Evolutionary conservation across 345 rosid genomes (phyloP), one percentile per base, ranked within the genome.

Genomic region (Populus deltoides): DNA sequence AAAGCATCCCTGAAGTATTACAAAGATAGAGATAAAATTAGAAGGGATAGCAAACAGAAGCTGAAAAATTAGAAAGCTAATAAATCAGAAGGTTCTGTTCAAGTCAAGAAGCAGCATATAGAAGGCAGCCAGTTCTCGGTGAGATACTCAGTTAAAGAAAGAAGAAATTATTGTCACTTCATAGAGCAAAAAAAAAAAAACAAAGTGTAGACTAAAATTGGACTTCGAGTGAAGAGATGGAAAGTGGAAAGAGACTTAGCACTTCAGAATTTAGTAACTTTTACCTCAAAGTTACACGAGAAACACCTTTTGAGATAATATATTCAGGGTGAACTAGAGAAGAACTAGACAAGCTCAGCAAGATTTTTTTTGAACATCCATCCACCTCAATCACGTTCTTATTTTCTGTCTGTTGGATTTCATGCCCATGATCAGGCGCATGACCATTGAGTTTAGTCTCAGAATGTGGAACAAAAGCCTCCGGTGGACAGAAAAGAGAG

Each of bases 401-500:
- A 73, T 73, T 73, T 65, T 79, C 86, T 75, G 71, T 85, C 70
- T 76, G 82, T 75, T 87, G 85, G 80, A 75, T 83, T 80, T 87
- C 87, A 84, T 68, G 72, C 33, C 59, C 79, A 86, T 84, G 86
- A 81, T 82, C 86, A 72, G 85, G 36, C 66, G 81, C 77, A 83
- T 69, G 73, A 61, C 94, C 92, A 83, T 91, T 91, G 80, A 82
- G 85, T 81, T 87, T 86, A 83, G 82, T 87, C 78, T 87, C 85
- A 71, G 88, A 87, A 72, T 77, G 79, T 73, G 85, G 75, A 74
- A 87, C 38, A 72, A 90, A 91, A 61, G 87, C 91, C 83, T 89
- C 94, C 6, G 87, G 78, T 18, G 90, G 90, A 85, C 88, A 90
- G 78, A 97, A 90, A 86, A 94, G 88, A 63, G 95, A 92, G 84